Evolutionary conservation across 2,329 filamentous ascomycete species (phyloP), one percentile per base, ranked within the genome.

Genomic region (Pseudopithomyces maydicus): DNA sequence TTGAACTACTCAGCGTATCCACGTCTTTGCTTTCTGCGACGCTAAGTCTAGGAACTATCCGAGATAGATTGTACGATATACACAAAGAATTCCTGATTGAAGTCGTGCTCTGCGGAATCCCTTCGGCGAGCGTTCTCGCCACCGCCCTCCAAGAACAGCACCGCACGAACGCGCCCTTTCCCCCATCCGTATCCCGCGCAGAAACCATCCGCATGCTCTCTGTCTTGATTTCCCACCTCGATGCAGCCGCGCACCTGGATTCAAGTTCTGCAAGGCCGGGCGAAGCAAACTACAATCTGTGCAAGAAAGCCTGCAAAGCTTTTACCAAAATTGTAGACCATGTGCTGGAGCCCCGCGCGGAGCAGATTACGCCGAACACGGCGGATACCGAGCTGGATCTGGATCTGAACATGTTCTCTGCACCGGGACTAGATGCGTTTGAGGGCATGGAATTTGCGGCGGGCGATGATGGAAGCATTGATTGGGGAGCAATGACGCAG

Each of bases 171-270:
- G 61, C 66, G 17, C 63, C 69, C 6, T 73, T 78, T 26, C 72
- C 74, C 0, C 63, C 66, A 6, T 65, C 61, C 1, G 70, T 76
- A 2, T 75, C 74, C 0, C 64, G 75, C 17, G 60, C 70, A 0
- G 72, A 74, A 11, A 71, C 77, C 2, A 74, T 79, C 36, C 75
- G 77, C 6, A 74, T 73, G 61, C 56, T 79, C 0, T 73, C 70
- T 32, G 76, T 79, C 0, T 70, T 80, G 15, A 76, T 78, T 15
- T 69, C 68, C 2, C 74, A 78, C 48, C 66, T 79, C 1, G 77
- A 78, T 29, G 63, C 69, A 3, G 65, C 69, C 1, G 62, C 65
- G 1, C 64, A 70, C 29, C 47, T 68, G 7, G 69, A 72, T 12
- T 70, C 65, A 14, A 68, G 65, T 0, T 74, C 74, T 17, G 71